Base-by-base conservation (phyloP, 2,329 filamentous ascomycete species). In the Emmonsiellopsis sp. region DNA sequence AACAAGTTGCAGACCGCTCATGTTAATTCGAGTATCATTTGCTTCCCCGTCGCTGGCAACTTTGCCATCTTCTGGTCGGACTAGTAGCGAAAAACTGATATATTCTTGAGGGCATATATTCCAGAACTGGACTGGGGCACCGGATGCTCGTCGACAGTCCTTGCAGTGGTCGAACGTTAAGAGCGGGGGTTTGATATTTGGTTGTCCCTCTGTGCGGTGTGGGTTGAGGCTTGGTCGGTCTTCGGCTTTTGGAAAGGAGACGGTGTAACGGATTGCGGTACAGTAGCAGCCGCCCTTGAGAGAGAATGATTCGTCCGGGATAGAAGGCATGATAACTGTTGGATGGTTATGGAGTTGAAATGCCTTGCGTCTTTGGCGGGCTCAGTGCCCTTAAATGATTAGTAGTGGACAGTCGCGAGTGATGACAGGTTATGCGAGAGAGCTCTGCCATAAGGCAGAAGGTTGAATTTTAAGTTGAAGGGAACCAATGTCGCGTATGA, bases 271-370 rank as follows among this genome's bases (percentile, higher is more conserved):
- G 54, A 65, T 63, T 38, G 63, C 59, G 35, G 54, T 55, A 57
- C 62, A 67, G 54, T 61, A 64, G 53, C 65, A 66, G 26, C 64
- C 62, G 5, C 64, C 65, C 1, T 52, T 57, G 7, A 67, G 55
- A 8, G 55, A 55, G 30, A 62, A 54, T 8, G 62, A 52, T 34
- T 58, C 53, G 16, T 38, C 50, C 10, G 50, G 41, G 32, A 46
- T 31, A 38, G 34, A 46, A 13, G 31, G 7, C 42, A 52, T 52
- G 40, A 26, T 26, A 16, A 7, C 40, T 16, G n/a, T 42, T 13
- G n/a, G 10, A 15, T 42, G 8, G 40, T n/a, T 42, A n/a, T 15
- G 4, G 3, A 26, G 20, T 5, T 26, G 1, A 26, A 26, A 26
- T 26, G 20, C 20, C 20, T 26, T 5, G 20, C 20, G 20, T 26